Evolutionary conservation across 2,329 filamentous ascomycete species (phyloP).

Genomic region (Nemania sp.): DNA sequence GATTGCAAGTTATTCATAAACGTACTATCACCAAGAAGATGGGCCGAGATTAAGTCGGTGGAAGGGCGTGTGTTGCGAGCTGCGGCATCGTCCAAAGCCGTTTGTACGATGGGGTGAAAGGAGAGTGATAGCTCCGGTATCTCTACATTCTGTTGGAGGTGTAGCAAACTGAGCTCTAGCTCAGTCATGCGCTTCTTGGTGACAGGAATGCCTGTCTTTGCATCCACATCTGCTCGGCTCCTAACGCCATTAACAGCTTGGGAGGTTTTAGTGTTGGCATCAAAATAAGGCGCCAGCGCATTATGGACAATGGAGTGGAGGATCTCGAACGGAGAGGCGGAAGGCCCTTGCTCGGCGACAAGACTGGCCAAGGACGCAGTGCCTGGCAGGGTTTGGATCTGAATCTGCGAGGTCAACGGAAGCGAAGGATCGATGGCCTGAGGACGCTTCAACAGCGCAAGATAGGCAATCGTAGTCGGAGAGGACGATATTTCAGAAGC

Average conservation of each 20-base stretch:
- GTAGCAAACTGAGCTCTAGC: constrained; percentile 87
- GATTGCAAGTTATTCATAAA: constrained; percentile 95
- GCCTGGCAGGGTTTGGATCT: constrained; percentile 91
- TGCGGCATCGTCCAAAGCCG: constrained; percentile 82
- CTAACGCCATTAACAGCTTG: constrained; percentile 74
- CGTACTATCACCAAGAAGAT: constrained; percentile 85
- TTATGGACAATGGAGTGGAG: constrained; percentile 92
- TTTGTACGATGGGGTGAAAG: constrained; percentile 89
- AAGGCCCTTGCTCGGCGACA: constrained; percentile 76
- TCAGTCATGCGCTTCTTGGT: constrained; percentile 98
- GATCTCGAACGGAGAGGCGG: constrained; percentile 88
- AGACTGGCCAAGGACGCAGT: constrained; percentile 76
- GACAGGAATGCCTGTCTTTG: constrained; percentile 94
- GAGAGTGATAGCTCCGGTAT: constrained; percentile 91
- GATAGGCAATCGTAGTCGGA: constrained; percentile 83
- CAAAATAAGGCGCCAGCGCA: constrained; percentile 94
- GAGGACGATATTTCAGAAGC: constrained; percentile 85
- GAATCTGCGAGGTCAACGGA: constrained; percentile 88
- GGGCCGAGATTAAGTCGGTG: constrained; percentile 80
- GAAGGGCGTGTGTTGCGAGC: constrained; percentile 75
- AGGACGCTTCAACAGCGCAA: constrained; percentile 90
- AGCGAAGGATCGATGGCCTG: constrained; percentile 85
- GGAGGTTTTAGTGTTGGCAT: constrained; percentile 90
- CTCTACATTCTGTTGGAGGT: constrained; percentile 97
- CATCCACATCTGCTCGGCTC: constrained; percentile 84